Evolutionary conservation across 176 grass and related monocot species (phyloP).

Genomic region (Zoysia pacifica): DNA sequence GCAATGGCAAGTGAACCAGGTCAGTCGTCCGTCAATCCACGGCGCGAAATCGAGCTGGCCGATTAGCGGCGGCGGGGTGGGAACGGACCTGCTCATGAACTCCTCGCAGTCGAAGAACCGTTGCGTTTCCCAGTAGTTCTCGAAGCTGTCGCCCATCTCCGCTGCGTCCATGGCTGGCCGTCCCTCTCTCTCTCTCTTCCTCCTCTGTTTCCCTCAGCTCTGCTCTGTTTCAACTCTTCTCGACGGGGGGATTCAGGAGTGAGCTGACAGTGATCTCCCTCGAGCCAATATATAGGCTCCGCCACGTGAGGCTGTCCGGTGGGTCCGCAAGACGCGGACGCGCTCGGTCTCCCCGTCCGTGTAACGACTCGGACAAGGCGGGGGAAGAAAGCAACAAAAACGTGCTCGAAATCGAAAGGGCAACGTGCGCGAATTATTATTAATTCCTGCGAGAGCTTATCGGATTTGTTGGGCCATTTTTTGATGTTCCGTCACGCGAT

Average conservation of each 20-base stretch:
- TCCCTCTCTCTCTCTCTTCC: background rate
- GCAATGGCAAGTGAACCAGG: background rate
- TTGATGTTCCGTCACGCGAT: background rate
- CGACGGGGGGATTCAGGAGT: too few relatives aligned
- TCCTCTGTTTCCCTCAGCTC: background rate
- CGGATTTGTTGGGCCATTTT: background rate
- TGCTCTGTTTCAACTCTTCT: background rate
- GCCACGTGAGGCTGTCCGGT: background rate
- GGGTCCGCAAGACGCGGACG: constrained; percentile 5
- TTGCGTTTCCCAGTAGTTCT: constrained; percentile 83
- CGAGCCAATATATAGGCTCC: constrained; percentile 41
- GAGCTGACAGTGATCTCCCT: background rate
- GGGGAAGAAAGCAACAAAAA: constrained; percentile 33
- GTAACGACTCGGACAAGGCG: constrained; percentile 8
- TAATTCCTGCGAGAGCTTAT: background rate
- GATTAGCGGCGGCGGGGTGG: too few relatives aligned
- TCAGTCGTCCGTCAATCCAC: background rate
- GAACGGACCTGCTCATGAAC: constrained; percentile 56
- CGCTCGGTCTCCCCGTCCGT: constrained; percentile 48
- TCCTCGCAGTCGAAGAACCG: constrained; percentile 59
- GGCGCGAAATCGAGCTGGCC: too few relatives aligned
- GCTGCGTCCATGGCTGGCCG: constrained; percentile 39
- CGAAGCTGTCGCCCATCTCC: constrained; percentile 63
- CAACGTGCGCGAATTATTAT: background rate
- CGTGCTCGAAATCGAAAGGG: constrained; percentile 36